Evolutionary conservation across 495 filamentous ascomycete genomes (phyloP), one percentile per base, ranked within the genome.

Genomic region (Aspergillus incahuasiensis): DNA sequence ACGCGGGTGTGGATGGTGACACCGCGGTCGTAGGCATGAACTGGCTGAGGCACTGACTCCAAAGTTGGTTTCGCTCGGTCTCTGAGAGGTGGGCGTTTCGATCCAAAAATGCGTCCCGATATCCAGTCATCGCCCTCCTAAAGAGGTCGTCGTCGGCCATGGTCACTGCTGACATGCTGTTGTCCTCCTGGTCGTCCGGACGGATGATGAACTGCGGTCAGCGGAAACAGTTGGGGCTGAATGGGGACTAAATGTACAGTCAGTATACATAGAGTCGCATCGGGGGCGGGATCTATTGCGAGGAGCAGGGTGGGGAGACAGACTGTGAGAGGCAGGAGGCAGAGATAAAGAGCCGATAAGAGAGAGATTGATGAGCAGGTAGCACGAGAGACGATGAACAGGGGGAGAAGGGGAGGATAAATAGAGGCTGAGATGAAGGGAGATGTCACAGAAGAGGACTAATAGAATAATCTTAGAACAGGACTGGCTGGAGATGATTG

Each of bases 61-160:
- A 78, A 57, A 76, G 73, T 47, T 69, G 61, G 63, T 71, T 72
- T 30, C 71, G 68, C 66, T 78, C 65, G 24, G 64, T 48, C 69
- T 78, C 75, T 63, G 75, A 56, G 28, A 78, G 72, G 51, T 78
- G 68, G 67, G 74, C 65, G 47, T 72, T 68, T 56, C 66, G 66
- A 68, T 63, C 69, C 73, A 73, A 75, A 65, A 76, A 78, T 35
- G 55, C 68, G 44, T 76, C 71, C 55, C 71, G 72, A 56, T 78
- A 78, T 52, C 71, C 68, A 63, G 73, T 73, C 30, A 78, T 75
- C 56, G 72, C 74, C 62, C 68, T 64, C 42, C 64, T 72, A 62
- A 78, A 78, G 44, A 75, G 63, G 59, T 71, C 74, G 58, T 76
- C 73, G 59, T 77, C 70, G 59, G 63, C 67, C 61, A 64, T 65